Evolutionary conservation across 2,329 filamentous ascomycete genomes (phyloP), one percentile per base, ranked within the genome.

Genomic region (Rhynchosporium secalis): DNA sequence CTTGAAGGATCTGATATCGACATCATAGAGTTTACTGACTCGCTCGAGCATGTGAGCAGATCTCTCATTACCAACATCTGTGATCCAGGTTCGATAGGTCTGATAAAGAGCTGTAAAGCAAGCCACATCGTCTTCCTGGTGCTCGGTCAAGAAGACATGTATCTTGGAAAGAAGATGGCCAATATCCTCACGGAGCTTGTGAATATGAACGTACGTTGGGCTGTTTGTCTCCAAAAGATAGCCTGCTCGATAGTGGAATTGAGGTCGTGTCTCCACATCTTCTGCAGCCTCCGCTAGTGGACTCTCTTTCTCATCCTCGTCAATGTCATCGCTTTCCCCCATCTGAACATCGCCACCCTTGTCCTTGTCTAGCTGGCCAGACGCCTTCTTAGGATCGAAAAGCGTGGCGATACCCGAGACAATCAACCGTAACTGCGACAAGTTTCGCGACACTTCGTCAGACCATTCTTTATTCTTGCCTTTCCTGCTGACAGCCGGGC

Each of bases 381-480:
- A 88, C 3, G 88, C 87, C 20, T 87, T 85, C 69, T 86, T 84
- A 1, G 92, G 87, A 72, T 97, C 92, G 73, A 99, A 98, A 10
- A 99, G 81, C 1, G 90, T 88, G 7, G 94, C 93, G 62, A 96
- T 87, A 58, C 95, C 95, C 3, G 94, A 96, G 31, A 96, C 86
- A 49, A 96, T 86, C n/a, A 99, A 82, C 36, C 94, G 84, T 13
- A 99, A 81, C 57, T 97, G 87, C 12, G 94, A 91, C 61, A 99
- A 82, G 68, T 96, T 92, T 60, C 95, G 83, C 1, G 92, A 94
- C 33, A 98, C 89, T 74, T 99, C 96, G 74, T 99, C 95, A 0
- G 94, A 97, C 95, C 95, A 99, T 71, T 97, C 94, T 76, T 98
- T 99, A 69, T 96, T 96, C 74, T 94, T 96, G 43, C 95, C 95